Conservation (phyloP, 768 basidiomycete genomes). For the Pisolithus microcarpus region DNA sequence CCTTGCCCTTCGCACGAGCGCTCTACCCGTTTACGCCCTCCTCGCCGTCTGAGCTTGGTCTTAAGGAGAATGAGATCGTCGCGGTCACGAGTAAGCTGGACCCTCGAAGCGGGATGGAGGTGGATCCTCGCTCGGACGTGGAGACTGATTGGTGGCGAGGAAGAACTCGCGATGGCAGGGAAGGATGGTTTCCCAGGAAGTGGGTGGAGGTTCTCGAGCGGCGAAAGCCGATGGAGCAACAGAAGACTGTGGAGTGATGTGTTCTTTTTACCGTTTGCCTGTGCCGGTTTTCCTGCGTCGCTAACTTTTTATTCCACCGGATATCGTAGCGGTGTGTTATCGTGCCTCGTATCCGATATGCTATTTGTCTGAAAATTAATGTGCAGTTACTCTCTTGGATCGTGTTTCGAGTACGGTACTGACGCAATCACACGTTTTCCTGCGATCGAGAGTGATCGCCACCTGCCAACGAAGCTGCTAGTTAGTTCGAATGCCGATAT, state of each 20-base stretch:
- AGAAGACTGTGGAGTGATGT: conserved; percentile 35
- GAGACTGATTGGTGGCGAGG: conserved; percentile 92
- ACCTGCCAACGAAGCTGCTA: too few relatives aligned
- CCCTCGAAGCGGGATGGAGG: conserved; percentile 58
- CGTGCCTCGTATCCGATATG: too few relatives aligned
- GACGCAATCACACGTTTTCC: too few relatives aligned
- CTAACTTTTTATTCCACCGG: not conserved
- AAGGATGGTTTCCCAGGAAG: conserved; percentile 92
- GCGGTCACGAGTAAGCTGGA: conserved; percentile 82
- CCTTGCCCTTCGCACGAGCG: conserved; percentile 78
- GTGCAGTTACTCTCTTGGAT: too few relatives aligned
- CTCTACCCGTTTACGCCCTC: conserved; percentile 70
- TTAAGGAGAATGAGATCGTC: conserved; percentile 89
- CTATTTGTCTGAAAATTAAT: too few relatives aligned
- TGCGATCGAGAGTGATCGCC: too few relatives aligned
- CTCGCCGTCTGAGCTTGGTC: conserved; percentile 67
- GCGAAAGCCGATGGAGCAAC: conserved; percentile 28
- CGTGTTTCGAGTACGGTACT: too few relatives aligned
- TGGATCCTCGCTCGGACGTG: conserved; percentile 55
- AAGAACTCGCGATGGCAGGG: conserved; percentile 81
- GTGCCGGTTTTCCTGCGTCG: not conserved
- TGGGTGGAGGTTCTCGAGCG: conserved; percentile 73
- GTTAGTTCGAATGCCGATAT: too few relatives aligned
- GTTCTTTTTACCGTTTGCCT: not conserved
- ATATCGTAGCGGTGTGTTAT: too few relatives aligned